Evolutionary conservation across 805 yeast genomes (phyloP), one percentile per base, ranked within the genome.

Genomic region (Yarrowia deformans): DNA sequence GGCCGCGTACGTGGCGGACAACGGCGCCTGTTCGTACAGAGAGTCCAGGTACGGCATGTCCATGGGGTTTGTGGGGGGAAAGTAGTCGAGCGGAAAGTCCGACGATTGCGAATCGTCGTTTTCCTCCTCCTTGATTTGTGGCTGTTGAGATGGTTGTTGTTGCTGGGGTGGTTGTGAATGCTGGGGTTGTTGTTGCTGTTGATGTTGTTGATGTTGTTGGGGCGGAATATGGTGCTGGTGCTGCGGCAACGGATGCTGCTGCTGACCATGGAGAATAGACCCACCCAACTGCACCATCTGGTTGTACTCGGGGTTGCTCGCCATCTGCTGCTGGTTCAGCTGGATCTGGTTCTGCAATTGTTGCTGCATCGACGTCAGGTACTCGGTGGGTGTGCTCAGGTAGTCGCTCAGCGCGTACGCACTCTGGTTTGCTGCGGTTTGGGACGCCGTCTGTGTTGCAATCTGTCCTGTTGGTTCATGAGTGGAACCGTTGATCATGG

Each of bases 1-100:
- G 3, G 68, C 56, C 37, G 56, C 46, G 10, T 39, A 63, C 5
- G 66, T 60, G n/a, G 68, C 68, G 2, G 55, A 48, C 13, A 49
- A 13, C 7, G 68, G 68, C 1, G 68, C 56, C 48, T 37, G 56
- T 34, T 48, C 68, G 23, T 63, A 63, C 1, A 37, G 29, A 5
- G 52, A 35, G 32, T 60, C 66, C 32, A 60, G 42, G 18, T 60
- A 60, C 52, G 23, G 52, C 69, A 45, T 58, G 32, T 49, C 64
- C 49, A 54, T 54, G 60, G 61, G 61, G 64, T 45, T 60, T 34
- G 66, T 34, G 14, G 69, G 69, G 12, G 55, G 72, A 8, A 72
- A 42, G 67, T 74, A 74, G 64, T 74, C 76, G 42, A 74, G 70
- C 23, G 76, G 76, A 66, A 74, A 74, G 58, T 74, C 76, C 18